Conservation (phyloP, 2,329 filamentous ascomycete genomes). For the Didymella sp. region DNA sequence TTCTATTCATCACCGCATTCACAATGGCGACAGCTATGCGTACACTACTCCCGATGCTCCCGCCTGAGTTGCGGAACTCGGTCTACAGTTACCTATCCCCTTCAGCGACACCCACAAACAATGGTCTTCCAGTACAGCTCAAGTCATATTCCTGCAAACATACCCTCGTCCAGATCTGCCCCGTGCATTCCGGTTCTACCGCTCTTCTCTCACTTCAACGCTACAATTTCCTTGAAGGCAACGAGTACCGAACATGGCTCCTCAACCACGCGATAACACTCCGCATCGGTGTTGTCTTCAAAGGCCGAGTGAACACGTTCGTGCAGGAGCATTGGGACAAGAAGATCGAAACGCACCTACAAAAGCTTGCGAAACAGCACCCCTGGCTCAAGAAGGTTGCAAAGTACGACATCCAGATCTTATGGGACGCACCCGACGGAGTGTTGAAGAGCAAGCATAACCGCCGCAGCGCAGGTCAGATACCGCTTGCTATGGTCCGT, state of each 20-base stretch:
- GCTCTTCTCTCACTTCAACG: conserved; percentile 31
- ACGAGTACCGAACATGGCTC: conserved; percentile 37
- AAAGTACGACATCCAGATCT: conserved; percentile 33
- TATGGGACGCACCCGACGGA: conserved; percentile 33
- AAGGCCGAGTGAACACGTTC: conserved; percentile 36
- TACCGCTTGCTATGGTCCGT: conserved; percentile 29
- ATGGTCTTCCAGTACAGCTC: conserved; percentile 28
- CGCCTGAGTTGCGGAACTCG: conserved; percentile 42
- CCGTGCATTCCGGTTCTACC: conserved; percentile 32
- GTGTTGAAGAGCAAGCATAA: conserved; percentile 24
- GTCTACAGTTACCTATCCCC: conserved; percentile 36
- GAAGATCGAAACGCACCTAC: conserved; percentile 30
- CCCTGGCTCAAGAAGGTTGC: conserved; percentile 36
- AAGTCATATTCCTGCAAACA: conserved; percentile 38
- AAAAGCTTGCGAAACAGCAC: conserved; percentile 33
- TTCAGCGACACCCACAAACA: conserved; percentile 7
- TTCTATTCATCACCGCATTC: background rate
- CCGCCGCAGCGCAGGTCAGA: conserved; percentile 25
- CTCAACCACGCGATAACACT: conserved; percentile 30
- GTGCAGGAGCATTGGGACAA: conserved; percentile 39
- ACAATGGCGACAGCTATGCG: conserved; percentile 10
- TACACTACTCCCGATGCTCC: conserved; percentile 34
- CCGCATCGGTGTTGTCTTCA: conserved; percentile 34
- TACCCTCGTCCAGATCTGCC: conserved; percentile 32
- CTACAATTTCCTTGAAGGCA: conserved; percentile 31